Evolutionary conservation across 179 eudicot genomes (phyloP), one percentile per base, ranked within the genome.

Genomic region (Silene noctiflora): DNA sequence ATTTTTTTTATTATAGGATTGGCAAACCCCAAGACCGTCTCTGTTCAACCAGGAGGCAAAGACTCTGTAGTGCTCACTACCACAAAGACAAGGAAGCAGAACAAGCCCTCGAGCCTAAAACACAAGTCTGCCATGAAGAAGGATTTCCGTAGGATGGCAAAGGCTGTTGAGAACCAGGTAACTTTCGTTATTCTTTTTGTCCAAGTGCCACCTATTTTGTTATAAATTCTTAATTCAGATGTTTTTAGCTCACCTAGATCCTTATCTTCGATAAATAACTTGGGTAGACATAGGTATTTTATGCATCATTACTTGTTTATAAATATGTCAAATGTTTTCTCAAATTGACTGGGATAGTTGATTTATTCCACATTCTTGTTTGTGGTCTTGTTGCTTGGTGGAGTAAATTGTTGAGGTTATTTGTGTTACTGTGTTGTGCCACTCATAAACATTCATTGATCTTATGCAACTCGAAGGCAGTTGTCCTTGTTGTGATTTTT

Each of bases 101-200:
- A 80, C 79, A 91, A 88, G 76, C 98, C 98, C 0, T 76, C 91
- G 0, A 81, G 83, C 74, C 56, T 87, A 42, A 82, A 83, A 31
- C 88, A 94, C 96, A 91, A 91, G 82, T 89, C 90, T 74, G 78
- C 87, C 67, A 84, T 94, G 98, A 91, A 90, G 86, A 90, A 94
- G 74, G 98, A 94, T 20, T 89, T 94, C 83, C 67, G 72, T 77
- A 85, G 92, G 68, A 91, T 90, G 96, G 87, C 87, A 1, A 94
- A 94, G 88, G 96, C 96, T 62, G 96, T 90, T 46, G 75, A 73
- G 63, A 94, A 92, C 80, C 97, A 94, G 97, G 98, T 92, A 86
- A 19, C 17, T 67, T 1, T 1, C 11, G 17, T 58, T 58, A 31
- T 1, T 35, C 16, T 25, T 16, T n/a, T 21, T 25, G 20, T 39